Evolutionary conservation across 169 alveolate genomes (phyloP).

Genomic region (Cryptosporidium bovis): DNA sequence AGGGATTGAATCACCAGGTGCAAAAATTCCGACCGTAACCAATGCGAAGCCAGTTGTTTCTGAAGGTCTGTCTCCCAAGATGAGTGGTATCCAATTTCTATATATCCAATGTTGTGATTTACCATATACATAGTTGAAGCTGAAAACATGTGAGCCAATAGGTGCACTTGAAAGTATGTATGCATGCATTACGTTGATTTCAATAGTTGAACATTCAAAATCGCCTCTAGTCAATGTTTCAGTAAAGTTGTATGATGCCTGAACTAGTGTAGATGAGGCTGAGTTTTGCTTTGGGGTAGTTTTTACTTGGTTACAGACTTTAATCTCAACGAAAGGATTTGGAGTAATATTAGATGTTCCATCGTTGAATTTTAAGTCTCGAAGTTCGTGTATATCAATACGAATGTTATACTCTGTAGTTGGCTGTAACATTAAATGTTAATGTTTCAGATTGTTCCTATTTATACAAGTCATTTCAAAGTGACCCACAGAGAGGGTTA

Average conservation of each 20-base stretch:
- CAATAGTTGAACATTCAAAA: constrained; percentile 82
- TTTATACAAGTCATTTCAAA: not conserved
- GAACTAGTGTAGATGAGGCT: constrained; percentile 83
- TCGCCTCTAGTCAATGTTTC: constrained; percentile 81
- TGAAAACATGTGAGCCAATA: constrained; percentile 85
- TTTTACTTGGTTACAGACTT: constrained; percentile 77
- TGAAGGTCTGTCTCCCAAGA: constrained; percentile 78
- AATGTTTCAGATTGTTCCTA: not conserved
- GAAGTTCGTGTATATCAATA: constrained; percentile 87
- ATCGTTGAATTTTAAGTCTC: constrained; percentile 85
- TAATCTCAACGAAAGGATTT: constrained; percentile 81
- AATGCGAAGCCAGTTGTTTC: constrained; percentile 81
- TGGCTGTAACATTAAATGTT: constrained; percentile 47
- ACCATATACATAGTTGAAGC: constrained; percentile 83
- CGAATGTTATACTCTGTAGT: constrained; percentile 81
- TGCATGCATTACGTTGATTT: constrained; percentile 83
- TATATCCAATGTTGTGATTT: constrained; percentile 87
- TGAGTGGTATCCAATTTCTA: constrained; percentile 84
- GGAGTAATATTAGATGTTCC: constrained; percentile 84
- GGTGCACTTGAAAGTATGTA: constrained; percentile 84
- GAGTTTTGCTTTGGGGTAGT: constrained; percentile 81
- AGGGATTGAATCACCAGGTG: constrained; percentile 88
- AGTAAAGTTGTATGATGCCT: constrained; percentile 85
- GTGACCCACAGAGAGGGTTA: too few relatives aligned
- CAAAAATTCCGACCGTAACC: constrained; percentile 85